Evolutionary conservation across 1,139 yeast genomes (phyloP), one percentile per base, ranked within the genome.

Genomic region (Geotrichum australiense): DNA sequence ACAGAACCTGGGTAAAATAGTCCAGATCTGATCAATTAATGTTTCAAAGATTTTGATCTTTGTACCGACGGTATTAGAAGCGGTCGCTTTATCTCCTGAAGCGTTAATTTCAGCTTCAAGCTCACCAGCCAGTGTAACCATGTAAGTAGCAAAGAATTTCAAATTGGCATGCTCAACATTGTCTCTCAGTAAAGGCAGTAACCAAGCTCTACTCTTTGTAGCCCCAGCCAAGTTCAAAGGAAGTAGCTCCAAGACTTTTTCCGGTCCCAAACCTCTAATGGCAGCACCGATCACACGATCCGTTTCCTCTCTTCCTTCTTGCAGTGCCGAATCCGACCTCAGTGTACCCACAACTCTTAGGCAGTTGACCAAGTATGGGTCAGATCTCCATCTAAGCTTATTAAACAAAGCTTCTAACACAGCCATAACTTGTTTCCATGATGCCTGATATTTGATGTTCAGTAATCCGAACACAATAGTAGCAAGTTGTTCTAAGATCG

Each of bases 131-230:
- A 79, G 63, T 24, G 97, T 96, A 23, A 83, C 64, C 46, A 93
- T 72, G 30, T 77, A 70, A 19, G 63, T 60, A 47, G 74, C 71
- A 63, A 76, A 91, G 57, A 70, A 85, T 0, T 72, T 68, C 43
- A 93, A 68, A 44, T 73, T 71, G 1, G 96, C 81, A 56, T 76
- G 74, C 53, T 79, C 74, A 22, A 86, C 83, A 55, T 84, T 78
- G 54, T 89, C 96, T 64, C 97, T 80, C 48, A 91, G 73, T 27
- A 93, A 61, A n/a, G 98, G 98, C 49, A 91, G 71, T 53, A 91
- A 59, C 97, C 97, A 91, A 37, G 96, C 96, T 61, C 97, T 76
- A 24, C 55, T 43, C 31, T 63, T 63, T 15, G 68, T 61, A 4
- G 77, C 68, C n/a, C n/a, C n/a, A 35, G 70, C 68, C 54, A 91